Evolutionary conservation across 768 basidiomycete species (phyloP), one percentile per base, ranked within the genome.

Genomic region (Mycena vulgaris): DNA sequence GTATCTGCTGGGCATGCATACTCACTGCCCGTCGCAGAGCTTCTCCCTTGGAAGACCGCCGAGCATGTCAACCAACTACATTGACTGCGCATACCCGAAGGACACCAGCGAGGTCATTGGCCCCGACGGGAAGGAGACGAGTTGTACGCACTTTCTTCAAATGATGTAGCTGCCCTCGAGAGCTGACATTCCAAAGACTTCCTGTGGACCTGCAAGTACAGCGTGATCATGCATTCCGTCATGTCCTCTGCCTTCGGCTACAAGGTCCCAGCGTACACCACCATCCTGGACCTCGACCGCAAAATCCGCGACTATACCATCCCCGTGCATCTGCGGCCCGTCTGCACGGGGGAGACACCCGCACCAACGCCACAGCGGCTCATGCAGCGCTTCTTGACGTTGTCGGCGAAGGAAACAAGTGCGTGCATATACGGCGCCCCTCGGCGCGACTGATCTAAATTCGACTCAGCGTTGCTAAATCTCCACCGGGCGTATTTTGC

Each of bases 401-500:
- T 89, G 42, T 81, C 82, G 28, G 69, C 74, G 23, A 90, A 89
- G 72, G 90, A 91, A 77, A 81, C 80, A 27, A 84, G 90, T 87
- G 57, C 63, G 83, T 78, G 11, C 2, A 53, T 21, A 42, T 40
- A 17, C 53, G 5, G 19, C 57, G 16, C 33, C 64, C 21, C 47
- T 40, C 39, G 48, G 3, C 27, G 33, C 30, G 5, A 40, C 40
- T 61, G 31, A 66, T 52, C 55, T 11, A 14, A 23, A 28, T 11
- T 28, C 19, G 49, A 27, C 53, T 0, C 66, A 92, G 92, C 87
- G 0, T 81, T 93, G 37, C 79, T 93, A 33, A 89, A 89, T 72
- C 82, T 94, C 19, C 92, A 93, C 75, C 84, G 92, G 31, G 83
- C 88, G 19, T 92, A 92, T 77, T 91, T 93, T 74, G 89, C 89